Evolutionary conservation across 2,329 filamentous ascomycete genomes (phyloP), one percentile per base, ranked within the genome.

Genomic region (Cytospora leucostoma): DNA sequence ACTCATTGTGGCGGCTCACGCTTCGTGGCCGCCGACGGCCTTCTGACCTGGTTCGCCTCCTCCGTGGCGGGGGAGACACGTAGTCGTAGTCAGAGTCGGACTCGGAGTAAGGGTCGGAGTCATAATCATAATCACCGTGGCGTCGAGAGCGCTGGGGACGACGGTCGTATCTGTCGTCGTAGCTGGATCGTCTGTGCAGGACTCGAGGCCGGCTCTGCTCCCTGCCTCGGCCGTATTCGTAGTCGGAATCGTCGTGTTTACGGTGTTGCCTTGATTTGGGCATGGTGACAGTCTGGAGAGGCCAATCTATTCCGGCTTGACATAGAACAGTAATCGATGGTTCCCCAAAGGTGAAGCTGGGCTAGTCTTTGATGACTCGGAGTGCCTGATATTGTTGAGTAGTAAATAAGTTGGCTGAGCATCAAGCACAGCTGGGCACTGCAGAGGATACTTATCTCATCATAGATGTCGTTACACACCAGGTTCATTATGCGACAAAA

Each of bases 181-280:
- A 50, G 56, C 37, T 58, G 34, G 56, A 58, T 1, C 44, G 50
- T n/a, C 56, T 49, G 13, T 19, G 40, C 10, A 11, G 32, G 34
- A 34, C 56, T 32, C 40, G 56, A 21, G 44, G 40, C 27, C 56
- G 56, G 33, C 27, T 7, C 21, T 34, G 44, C 17, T n/a, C 19
- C 10, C 33, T 32, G 21, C 17, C 32, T 38, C 40, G 32, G 32
- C 32, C 32, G 8, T 32, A 49, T 7, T 21, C 44, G 40, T 37
- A 19, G 32, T 19, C 56, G 12, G 4, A 7, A 27, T 50, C 44
- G 8, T 49, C 40, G 56, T 58, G 15, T 19, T 44, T 47, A 12
- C 56, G 56, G 35, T 58, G 56, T 4, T 17, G 56, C n/a, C 56
- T 35, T 10, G 56, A 58, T 21, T 33, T n/a, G 13, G 56, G 56